phyloP scores from a whole-genome alignment of 225 moss, liverwort and hornwort species.

The Physcomitrellopsis africana region DNA sequence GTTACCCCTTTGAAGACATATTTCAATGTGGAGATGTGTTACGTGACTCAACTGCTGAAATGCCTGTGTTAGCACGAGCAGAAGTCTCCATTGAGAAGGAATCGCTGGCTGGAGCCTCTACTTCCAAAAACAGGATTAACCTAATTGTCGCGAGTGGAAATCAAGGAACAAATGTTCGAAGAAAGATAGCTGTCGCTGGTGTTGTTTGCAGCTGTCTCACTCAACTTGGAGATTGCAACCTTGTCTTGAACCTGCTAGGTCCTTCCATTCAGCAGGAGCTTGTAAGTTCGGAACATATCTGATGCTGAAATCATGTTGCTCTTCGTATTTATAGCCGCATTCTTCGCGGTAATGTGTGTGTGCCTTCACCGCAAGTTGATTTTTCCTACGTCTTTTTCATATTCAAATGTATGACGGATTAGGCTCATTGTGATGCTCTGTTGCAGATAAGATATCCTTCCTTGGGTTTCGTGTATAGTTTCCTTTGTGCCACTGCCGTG shows the following conservation, averaged over 20 bases:
- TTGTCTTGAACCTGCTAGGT: slow-evolving; percentile 65
- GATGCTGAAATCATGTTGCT: slow-evolving; percentile 1
- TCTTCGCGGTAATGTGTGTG: slow-evolving; percentile 1
- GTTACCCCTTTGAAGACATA: slow-evolving; percentile 11
- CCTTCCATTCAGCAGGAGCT: slow-evolving; percentile 71
- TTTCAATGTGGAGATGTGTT: not conserved
- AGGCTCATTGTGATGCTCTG: not conserved
- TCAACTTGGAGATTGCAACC: slow-evolving; percentile 79
- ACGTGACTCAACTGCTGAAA: slow-evolving; percentile 1
- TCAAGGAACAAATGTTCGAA: slow-evolving; percentile 35
- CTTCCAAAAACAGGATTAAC: slow-evolving; percentile 45
- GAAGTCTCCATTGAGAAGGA: slow-evolving; percentile 34
- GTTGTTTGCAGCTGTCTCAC: slow-evolving; percentile 74
- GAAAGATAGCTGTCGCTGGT: slow-evolving; percentile 61
- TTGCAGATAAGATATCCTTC: slow-evolving; percentile 57
- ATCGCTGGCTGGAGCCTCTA: slow-evolving; percentile 16
- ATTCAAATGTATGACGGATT: slow-evolving; percentile 1
- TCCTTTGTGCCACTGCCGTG: slow-evolving; percentile 69
- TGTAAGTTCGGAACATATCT: slow-evolving; percentile 48
- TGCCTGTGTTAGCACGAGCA: slow-evolving; percentile 25
- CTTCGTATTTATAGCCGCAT: slow-evolving; percentile 1
- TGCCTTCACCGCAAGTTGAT: not conserved
- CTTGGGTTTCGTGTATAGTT: slow-evolving; percentile 59
- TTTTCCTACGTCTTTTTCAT: not conserved
- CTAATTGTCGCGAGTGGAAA: slow-evolving; percentile 38